Base-by-base conservation (phyloP, 768 basidiomycete genomes). In the Auriculariales sp. region DNA sequence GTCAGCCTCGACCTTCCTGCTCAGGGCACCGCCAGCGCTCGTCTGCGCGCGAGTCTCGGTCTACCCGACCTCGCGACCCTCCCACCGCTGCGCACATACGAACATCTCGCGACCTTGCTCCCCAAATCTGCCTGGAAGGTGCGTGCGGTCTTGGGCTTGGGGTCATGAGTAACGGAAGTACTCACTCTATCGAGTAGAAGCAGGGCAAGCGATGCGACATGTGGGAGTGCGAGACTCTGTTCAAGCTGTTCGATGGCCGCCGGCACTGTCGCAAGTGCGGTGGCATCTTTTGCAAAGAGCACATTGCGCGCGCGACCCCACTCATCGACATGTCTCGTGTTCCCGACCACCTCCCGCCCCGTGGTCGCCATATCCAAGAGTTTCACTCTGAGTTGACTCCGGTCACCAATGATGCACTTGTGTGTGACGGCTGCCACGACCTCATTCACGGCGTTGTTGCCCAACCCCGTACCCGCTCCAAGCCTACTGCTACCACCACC, bases 241-340 rank as follows among this genome's bases (percentile, higher is more conserved):
- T 88, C 62, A 73, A 76, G 51, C 61, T 88, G 52, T 72, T 80
- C 36, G 81, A 84, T 54, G 81, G 85, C 54, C 77, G 49, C 34
- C 59, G 84, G 81, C 85, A 89, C 53, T 89, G 85, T 63, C 75
- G 85, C 62, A 88, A 87, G 61, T 88, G 85, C 55, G 85, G 85
- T 48, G 83, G 83, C 54, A 67, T 88, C 29, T 87, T 79, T 61
- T 89, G 85, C 64, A 61, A 63, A 44, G 62, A 71, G 4, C 88
- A 86, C 61, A 73, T 78, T 1, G 65, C 72, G 4, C 73, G 73
- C 49, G 58, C 68, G 5, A 84, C 81, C 0, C 67, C 73, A 10
- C 75, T 88, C 3, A 72, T 88, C 49, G 85, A 88, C 59, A 74
- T 81, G n/a, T 74, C 83, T 5, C 71, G 71, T 49, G 77, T 89